Base-by-base conservation (phyloP, 169 alveolate species). In the Eimeria falciformis region DNA sequence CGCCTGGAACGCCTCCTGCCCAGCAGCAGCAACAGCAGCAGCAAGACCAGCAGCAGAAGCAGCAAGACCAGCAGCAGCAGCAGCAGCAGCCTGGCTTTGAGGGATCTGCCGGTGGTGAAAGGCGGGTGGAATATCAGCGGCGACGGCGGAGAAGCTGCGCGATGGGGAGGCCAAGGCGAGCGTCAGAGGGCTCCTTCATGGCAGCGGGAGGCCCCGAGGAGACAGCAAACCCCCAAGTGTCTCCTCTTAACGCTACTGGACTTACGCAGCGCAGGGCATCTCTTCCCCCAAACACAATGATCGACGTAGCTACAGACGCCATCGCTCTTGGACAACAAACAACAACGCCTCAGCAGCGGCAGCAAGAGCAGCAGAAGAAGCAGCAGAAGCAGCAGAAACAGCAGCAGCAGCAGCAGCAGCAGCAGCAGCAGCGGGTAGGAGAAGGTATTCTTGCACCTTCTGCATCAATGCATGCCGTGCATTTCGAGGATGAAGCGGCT, bases 391-490 rank as follows among this genome's bases (percentile, higher is more conserved):
- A 7, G 53, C 50, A 18, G 84, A 3, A 73, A 11, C 62, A 3
- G 62, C 55, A 73, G 53, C 37, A 73, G 62, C 29, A 11, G 40
- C n/a, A 18, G 62, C 55, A 18, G 56, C 84, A 45, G 84, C 23
- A n/a, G 58, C 56, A 33, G 58, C 23, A 37, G 84, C 62, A 6
- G 84, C 84, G 17, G 84, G 37, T 40, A 58, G n/a, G n/a, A n/a
- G n/a, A n/a, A n/a, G n/a, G n/a, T n/a, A n/a, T n/a, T n/a, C n/a
- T n/a, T n/a, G n/a, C n/a, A n/a, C n/a, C n/a, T n/a, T n/a, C n/a
- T n/a, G n/a, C n/a, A n/a, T n/a, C n/a, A n/a, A n/a, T n/a, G n/a
- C n/a, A n/a, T n/a, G n/a, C n/a, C n/a, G n/a, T n/a, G n/a, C n/a
- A n/a, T n/a, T n/a, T n/a, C n/a, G n/a, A n/a, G n/a, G n/a, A n/a